phyloP scores from a whole-genome alignment of 768 basidiomycete genomes.

The Sistotremastrum niveocremeum region DNA sequence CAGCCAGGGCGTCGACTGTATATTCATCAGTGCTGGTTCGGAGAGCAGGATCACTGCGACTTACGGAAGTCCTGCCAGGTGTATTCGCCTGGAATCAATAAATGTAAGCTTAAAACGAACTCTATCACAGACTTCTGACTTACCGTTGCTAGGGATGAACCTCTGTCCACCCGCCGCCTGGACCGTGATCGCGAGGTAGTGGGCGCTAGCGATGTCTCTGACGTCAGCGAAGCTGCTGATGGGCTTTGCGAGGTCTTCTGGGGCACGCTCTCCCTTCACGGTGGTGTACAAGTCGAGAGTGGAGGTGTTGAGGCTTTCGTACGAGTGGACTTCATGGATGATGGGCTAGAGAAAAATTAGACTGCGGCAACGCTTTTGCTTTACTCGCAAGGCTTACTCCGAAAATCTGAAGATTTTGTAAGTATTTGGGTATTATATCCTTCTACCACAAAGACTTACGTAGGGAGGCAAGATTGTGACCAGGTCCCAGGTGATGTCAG shows the following conservation, averaged over 20 bases:
- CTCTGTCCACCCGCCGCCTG: conserved; percentile 42
- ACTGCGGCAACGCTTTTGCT: not conserved
- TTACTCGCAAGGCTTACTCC: too few relatives aligned
- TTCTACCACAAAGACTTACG: conserved; percentile 15
- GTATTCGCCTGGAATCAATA: not conserved
- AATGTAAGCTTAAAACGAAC: not conserved
- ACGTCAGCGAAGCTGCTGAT: conserved; percentile 34
- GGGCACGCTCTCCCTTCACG: conserved; percentile 14
- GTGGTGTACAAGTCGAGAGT: conserved; percentile 20
- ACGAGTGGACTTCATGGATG: conserved; percentile 26
- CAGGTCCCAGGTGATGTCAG: conserved; percentile 35
- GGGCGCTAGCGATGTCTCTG: conserved; percentile 41
- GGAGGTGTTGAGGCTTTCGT: conserved; percentile 27
- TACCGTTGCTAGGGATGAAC: conserved; percentile 33
- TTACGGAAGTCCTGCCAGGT: conserved; percentile 11
- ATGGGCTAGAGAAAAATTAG: conserved; percentile 19
- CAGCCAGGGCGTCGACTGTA: not conserved
- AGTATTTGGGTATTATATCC: too few relatives aligned
- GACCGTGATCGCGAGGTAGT: conserved; percentile 36
- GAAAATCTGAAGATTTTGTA: too few relatives aligned
- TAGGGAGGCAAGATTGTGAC: conserved; percentile 41
- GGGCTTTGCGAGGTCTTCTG: conserved; percentile 14
- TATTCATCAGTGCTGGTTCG: not conserved
- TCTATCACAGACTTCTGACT: not conserved
- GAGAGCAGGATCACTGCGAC: not conserved